Conservation (phyloP, 2,329 filamentous ascomycete genomes). For the Fusarium sp. region DNA sequence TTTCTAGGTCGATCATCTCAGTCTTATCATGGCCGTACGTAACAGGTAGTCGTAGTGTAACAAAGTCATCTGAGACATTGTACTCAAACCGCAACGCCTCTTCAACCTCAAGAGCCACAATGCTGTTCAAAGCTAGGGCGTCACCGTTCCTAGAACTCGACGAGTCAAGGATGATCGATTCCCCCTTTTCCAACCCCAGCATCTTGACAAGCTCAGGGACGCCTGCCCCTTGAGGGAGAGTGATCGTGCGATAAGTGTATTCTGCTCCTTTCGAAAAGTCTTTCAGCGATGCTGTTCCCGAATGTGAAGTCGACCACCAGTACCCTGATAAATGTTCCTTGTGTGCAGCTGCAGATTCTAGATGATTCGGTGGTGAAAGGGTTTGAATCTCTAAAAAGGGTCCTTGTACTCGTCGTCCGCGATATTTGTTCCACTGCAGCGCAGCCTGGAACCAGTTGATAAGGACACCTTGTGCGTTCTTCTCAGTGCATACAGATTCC, state of each 20-base stretch:
- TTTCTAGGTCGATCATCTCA: slow-evolving; percentile 41
- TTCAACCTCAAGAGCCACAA: slow-evolving; percentile 76
- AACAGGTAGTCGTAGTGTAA: slow-evolving; percentile 47
- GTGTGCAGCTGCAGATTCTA: slow-evolving; percentile 40
- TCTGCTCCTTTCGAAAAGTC: slow-evolving; percentile 35
- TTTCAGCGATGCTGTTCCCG: slow-evolving; percentile 3
- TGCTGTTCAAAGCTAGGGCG: slow-evolving; percentile 71
- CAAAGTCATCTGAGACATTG: slow-evolving; percentile 61
- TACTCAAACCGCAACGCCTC: slow-evolving; percentile 71
- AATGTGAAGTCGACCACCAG: slow-evolving; percentile 29
- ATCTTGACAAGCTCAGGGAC: slow-evolving; percentile 68
- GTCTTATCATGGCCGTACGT: slow-evolving; percentile 1
- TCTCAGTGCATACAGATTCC: slow-evolving; percentile 86
- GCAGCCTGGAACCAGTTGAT: slow-evolving; percentile 81
- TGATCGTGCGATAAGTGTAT: slow-evolving; percentile 59
- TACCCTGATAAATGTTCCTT: slow-evolving; percentile 13
- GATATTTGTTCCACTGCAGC: slow-evolving; percentile 67
- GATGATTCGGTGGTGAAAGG: slow-evolving; percentile 44
- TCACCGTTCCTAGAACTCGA: slow-evolving; percentile 65
- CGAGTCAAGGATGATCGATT: slow-evolving; percentile 71
- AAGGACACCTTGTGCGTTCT: slow-evolving; percentile 73
- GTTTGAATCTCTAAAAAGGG: slow-evolving; percentile 42
- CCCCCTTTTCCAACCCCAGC: slow-evolving; percentile 56
- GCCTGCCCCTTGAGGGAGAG: slow-evolving; percentile 61
- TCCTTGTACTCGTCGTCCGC: slow-evolving; percentile 31